phyloP scores from a whole-genome alignment of 139 green algal genomes.

The Tetradesmus obliquus region DNA sequence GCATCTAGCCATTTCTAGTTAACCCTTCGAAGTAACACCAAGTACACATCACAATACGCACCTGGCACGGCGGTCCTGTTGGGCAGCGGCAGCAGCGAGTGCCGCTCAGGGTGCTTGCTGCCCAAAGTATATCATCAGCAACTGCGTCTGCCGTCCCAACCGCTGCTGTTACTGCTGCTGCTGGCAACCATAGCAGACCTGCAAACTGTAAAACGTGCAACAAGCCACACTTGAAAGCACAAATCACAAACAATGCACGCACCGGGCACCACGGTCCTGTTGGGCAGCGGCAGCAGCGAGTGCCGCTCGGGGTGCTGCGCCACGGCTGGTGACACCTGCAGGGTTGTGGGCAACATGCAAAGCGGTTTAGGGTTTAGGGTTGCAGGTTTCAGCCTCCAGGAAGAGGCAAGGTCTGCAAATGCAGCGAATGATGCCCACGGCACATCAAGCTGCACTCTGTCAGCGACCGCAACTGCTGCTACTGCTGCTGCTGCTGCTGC shows the following conservation, averaged over 20 bases:
- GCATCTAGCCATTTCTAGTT: no score
- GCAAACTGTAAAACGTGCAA: no score
- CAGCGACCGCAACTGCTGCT: neutral
- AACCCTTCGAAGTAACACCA: no score
- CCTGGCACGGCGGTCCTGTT: neutral
- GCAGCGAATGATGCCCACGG: neutral
- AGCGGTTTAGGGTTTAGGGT: no score
- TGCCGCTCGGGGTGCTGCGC: constrained; percentile 42
- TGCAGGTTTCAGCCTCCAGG: no score
- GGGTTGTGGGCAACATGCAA: neutral
- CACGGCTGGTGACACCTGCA: constrained; percentile 35
- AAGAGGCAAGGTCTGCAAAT: no score
- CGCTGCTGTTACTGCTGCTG: no score
- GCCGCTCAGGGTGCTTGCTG: neutral
- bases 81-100: neutral
- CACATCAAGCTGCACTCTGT: neutral
- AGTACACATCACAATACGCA: neutral
- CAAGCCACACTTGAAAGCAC: no score
- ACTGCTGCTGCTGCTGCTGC: neutral
- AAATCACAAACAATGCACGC: neutral
- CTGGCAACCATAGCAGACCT: no score
- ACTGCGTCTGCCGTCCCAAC: no score
- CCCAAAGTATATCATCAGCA: no score
- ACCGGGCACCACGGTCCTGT: constrained; percentile 81
- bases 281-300: constrained; percentile 83